Base-by-base conservation (phyloP, 2,329 filamentous ascomycete species). In the Xylariales sp. region DNA sequence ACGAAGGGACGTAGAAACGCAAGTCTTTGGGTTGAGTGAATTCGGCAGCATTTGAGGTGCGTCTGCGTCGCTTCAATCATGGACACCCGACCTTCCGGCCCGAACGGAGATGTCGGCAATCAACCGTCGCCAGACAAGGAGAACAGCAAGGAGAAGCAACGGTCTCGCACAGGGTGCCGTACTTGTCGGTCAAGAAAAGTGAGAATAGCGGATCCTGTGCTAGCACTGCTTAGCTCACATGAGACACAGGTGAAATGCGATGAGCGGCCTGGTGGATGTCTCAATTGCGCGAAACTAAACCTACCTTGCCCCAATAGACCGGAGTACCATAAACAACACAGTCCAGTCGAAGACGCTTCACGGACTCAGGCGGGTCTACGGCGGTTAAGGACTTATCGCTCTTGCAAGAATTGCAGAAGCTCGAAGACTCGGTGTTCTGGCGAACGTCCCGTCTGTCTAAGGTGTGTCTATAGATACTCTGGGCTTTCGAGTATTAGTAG, bases 401-500 rank as follows among this genome's bases (percentile, higher is more conserved):
- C 48, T 11, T 51, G 48, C 32, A 15, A 37, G 29, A 18, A 18
- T 7, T 51, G 48, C 28, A 44, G 46, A 4, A 24, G 33, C 2
- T 47, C 48, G 22, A 51, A 49, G 32, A 44, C 42, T 14, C 27
- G 43, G 5, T 51, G 48, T 29, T 46, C 44, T 4, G 48, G 48
- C 4, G 46, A 46, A 20, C 29, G 45, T 8, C 48, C 48, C 4
- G 14, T 33, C 8, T 51, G 48, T 31, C 28, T 42, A 1, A 42
- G 48, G n/a, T n/a, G n/a, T n/a, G n/a, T n/a, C n/a, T n/a, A n/a
- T n/a, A n/a, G n/a, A n/a, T n/a, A n/a, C n/a, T n/a, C n/a, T n/a
- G n/a, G n/a, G n/a, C n/a, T n/a, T n/a, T n/a, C n/a, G n/a, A n/a
- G n/a, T n/a, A n/a, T n/a, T n/a, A n/a, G n/a, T n/a, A n/a, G n/a